Conservation (phyloP, 495 filamentous ascomycete genomes). For the Copromyces sp. region DNA sequence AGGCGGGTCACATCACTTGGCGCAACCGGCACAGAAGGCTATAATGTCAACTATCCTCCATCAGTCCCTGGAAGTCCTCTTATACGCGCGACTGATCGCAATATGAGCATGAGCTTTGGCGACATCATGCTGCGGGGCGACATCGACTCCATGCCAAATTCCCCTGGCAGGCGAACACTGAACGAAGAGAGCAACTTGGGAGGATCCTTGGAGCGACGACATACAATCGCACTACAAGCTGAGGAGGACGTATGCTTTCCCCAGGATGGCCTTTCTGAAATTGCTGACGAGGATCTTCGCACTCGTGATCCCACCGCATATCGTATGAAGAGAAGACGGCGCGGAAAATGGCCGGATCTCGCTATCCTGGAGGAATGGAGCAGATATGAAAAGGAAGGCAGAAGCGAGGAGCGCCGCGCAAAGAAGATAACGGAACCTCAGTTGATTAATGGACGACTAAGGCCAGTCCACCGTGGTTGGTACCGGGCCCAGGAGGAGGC, state of each 20-base stretch:
- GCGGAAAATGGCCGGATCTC: constrained; percentile 49
- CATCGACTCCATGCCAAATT: constrained; percentile 25
- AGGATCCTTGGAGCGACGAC: constrained; percentile 29
- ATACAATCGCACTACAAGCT: constrained; percentile 43
- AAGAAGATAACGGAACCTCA: constrained; percentile 93
- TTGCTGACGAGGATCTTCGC: constrained; percentile 63
- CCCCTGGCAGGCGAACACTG: constrained; percentile 23
- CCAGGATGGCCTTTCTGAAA: constrained; percentile 61
- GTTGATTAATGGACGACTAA: constrained; percentile 75
- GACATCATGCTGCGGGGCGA: constrained; percentile 66
- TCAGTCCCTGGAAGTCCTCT: constrained; percentile 75
- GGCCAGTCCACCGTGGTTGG: constrained; percentile 63
- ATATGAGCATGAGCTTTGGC: constrained; percentile 54
- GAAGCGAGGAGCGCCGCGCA: constrained; percentile 73
- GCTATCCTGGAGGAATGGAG: constrained; percentile 83
- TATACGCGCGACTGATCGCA: constrained; percentile 36
- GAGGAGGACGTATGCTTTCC: constrained; percentile 94
- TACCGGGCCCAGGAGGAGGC: constrained; percentile 80
- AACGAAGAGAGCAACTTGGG: constrained; percentile 27
- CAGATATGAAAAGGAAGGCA: constrained; percentile 78
- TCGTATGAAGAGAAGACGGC: constrained; percentile 41
- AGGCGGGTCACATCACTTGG: constrained; percentile 23
- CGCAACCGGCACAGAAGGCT: constrained; percentile 31
- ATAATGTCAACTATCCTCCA: constrained; percentile 94
- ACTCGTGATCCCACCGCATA: constrained; percentile 19